phyloP scores from a whole-genome alignment of 768 basidiomycete species.

The Russula griseocarnosa region DNA sequence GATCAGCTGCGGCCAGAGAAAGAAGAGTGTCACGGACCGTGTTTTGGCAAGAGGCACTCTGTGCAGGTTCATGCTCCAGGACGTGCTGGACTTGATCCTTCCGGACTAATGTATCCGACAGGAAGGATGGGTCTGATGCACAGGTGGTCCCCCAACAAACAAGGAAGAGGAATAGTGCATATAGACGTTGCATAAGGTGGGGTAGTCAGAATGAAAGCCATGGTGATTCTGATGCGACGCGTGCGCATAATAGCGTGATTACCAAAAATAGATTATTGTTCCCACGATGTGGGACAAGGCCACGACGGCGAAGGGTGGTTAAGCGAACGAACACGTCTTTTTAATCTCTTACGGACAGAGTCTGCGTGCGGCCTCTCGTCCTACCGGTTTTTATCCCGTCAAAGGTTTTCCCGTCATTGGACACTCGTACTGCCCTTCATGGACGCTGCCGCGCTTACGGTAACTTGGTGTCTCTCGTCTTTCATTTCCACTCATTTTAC shows the following conservation, averaged over 20 bases:
- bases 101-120: conserved; percentile 22
- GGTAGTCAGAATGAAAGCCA: background rate
- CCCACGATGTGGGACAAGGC: background rate
- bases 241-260: background rate
- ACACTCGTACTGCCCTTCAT: conserved; percentile 43
- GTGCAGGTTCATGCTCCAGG: conserved; percentile 19
- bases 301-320: conserved; percentile 3
- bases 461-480: conserved; percentile 35
- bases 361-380: conserved; percentile 27
- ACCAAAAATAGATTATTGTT: background rate
- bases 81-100: conserved; percentile 23
- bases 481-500: conserved; percentile 4
- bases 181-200: background rate
- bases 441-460: conserved; percentile 85
- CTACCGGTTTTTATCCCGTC: conserved; percentile 43
- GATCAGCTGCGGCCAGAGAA: background rate
- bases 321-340: conserved; percentile 11
- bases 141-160: background rate
- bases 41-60: conserved; percentile 14
- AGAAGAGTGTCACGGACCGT: background rate
- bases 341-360: conserved; percentile 15
- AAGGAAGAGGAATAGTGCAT: background rate
- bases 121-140: conserved; percentile 13
- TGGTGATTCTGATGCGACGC: background rate
- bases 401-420: conserved; percentile 59